phyloP scores from a whole-genome alignment of 1,284 basidiomycete species.

The Earliella scabrosa region DNA sequence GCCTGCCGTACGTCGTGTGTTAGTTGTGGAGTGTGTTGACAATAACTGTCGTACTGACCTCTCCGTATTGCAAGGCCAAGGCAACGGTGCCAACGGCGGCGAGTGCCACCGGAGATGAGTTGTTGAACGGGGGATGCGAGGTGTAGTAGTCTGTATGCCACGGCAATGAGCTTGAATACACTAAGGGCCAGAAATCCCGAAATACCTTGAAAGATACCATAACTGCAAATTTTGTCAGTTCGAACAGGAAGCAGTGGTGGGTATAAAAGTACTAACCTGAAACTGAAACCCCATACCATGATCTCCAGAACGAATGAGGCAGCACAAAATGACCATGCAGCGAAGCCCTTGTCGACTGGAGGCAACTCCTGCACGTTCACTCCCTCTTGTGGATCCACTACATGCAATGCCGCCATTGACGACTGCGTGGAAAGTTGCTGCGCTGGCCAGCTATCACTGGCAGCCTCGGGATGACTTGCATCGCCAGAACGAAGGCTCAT shows the following conservation, averaged over 20 bases:
- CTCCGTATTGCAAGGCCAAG: constrained; percentile 25
- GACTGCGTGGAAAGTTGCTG: not conserved
- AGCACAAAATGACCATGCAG: constrained; percentile 14
- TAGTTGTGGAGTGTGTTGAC: too few species aligned
- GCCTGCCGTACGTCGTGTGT: constrained; percentile 9
- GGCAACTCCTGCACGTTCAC: constrained; percentile 13
- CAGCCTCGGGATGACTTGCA: too few species aligned
- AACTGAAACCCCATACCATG: constrained; percentile 41
- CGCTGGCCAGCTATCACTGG: too few species aligned
- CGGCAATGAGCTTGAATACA: not conserved
- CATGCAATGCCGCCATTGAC: not conserved
- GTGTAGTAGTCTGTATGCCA: constrained; percentile 25
- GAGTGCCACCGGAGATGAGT: constrained; percentile 20
- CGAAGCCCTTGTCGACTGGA: not conserved
- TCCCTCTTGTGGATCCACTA: not conserved
- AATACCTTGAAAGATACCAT: constrained; percentile 29
- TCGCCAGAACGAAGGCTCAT: too few species aligned
- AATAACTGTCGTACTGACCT: constrained; percentile 4
- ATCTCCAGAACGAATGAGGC: constrained; percentile 33
- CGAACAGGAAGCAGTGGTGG: too few species aligned
- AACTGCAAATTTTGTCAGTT: constrained; percentile 9
- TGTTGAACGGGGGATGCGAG: constrained; percentile 24
- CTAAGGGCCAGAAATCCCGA: not conserved
- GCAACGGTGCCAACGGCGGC: constrained; percentile 25
- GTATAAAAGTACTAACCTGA: constrained; percentile 11